These are phyloP conservation scores for Papilionanthe hybrid DNA, from an alignment of 116 monocot genomes.

Conservation along the genomic window DNA sequence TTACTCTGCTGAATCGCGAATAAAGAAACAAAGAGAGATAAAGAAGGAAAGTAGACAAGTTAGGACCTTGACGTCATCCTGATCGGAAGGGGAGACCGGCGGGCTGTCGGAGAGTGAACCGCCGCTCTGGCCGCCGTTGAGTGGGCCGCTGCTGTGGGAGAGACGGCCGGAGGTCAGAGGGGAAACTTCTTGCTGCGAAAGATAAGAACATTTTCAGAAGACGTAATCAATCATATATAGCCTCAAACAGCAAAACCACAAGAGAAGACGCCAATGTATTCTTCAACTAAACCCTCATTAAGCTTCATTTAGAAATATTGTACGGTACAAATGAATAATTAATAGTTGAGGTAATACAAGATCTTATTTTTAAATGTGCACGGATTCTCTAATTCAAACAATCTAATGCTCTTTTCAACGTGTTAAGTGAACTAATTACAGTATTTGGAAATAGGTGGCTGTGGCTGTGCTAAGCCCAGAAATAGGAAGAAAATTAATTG, in stretches of 20 bases:
- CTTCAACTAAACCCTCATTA: too few relatives aligned
- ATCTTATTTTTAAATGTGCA: too few relatives aligned
- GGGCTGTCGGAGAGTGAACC: slow-evolving; percentile 71
- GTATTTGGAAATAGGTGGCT: too few relatives aligned
- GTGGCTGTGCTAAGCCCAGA: background rate
- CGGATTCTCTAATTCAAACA: too few relatives aligned
- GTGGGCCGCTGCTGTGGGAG: slow-evolving; percentile 64
- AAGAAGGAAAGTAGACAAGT: background rate
- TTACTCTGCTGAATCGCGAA: background rate
- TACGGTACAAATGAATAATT: too few relatives aligned
- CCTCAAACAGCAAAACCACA: too few relatives aligned
- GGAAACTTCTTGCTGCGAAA: slow-evolving; percentile 33
- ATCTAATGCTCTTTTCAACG: too few relatives aligned
- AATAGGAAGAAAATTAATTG: background rate
- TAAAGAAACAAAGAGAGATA: background rate
- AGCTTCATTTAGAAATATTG: too few relatives aligned
- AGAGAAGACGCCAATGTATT: background rate
- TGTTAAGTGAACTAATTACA: too few relatives aligned
- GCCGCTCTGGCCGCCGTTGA: slow-evolving; percentile 19
- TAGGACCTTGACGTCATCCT: background rate
- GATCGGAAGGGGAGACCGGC: slow-evolving; percentile 68
- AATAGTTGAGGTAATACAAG: too few relatives aligned
- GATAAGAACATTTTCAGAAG: background rate
- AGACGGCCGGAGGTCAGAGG: slow-evolving; percentile 53
- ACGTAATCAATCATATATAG: too few relatives aligned